Base-by-base conservation (phyloP, 2,329 filamentous ascomycete species). In the Sclerotinia trifoliorum region DNA sequence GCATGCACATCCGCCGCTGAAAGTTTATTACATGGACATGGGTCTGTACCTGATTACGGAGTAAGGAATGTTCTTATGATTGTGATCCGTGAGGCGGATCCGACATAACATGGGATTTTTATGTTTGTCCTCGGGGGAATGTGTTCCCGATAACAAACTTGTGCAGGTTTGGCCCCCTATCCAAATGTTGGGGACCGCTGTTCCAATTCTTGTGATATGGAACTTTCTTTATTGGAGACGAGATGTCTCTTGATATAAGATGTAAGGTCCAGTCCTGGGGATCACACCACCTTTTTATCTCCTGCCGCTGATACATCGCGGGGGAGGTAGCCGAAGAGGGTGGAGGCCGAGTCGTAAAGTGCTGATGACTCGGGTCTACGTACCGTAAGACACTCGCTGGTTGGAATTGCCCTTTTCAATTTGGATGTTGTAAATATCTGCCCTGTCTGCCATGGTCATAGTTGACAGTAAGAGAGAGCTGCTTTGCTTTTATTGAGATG, bases 71-170 rank as follows among this genome's bases (percentile, higher is more conserved):
- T 54, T 64, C 10, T 29, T 39, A 8, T 19, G 10, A 19, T 44
- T n/a, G 24, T 54, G 17, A 56, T 65, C 32, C 58, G 26, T 61
- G 44, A 10, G 46, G 58, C 58, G 44, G 44, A 61, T 61, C 42
- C 21, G 21, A 8, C 26, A 46, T 44, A 8, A 60, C 10, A 46
- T 32, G 15, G 8, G 19, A 24, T 15, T 21, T 46, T 15, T 60
- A 29, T 29, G 24, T 46, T 60, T 60, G 24, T 15, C 13, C 8
- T 17, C 42, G 26, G 44, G 29, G 58, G 32, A 3, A 48, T 35
- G 26, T 48, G 58, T 17, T 17, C 11, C 54, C 54, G 29, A 35
- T 17, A 3, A 2, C 35, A 61, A 24, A 4, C 1, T 1, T 24
- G 26, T 49, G 44, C 44, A 48, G 11, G 7, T 17, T n/a, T 48